Conservation (phyloP, 2,329 filamentous ascomycete species). For the Colletotrichum sansevieriae region DNA sequence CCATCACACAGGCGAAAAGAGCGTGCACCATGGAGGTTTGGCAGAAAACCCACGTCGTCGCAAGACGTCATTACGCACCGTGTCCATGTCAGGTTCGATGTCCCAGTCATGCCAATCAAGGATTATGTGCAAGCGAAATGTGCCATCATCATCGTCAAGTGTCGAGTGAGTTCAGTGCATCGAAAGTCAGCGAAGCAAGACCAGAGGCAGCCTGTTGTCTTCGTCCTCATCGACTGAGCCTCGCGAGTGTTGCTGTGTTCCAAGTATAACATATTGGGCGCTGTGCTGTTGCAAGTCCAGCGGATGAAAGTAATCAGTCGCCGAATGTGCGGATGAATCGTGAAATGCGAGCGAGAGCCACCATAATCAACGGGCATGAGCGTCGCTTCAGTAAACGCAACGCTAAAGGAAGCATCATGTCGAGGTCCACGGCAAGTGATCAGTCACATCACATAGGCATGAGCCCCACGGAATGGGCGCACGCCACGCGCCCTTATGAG, state of each 20-base stretch:
- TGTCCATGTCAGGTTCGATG: slow-evolving; percentile 36
- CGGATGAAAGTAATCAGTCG: slow-evolving; percentile 35
- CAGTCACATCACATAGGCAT: slow-evolving; percentile 43
- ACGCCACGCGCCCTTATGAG: slow-evolving; percentile 30
- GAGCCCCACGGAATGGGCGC: slow-evolving; percentile 33
- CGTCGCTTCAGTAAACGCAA: slow-evolving; percentile 40
- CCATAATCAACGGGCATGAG: slow-evolving; percentile 38
- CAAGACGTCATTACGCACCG: slow-evolving; percentile 36
- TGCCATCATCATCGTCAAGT: slow-evolving; percentile 42
- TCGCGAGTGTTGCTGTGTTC: slow-evolving; percentile 29
- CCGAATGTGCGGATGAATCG: slow-evolving; percentile 22
- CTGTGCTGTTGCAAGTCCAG: slow-evolving; percentile 37
- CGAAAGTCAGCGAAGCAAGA: slow-evolving; percentile 36
- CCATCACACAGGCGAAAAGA: slow-evolving; percentile 32
- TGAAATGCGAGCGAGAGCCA: slow-evolving; percentile 25
- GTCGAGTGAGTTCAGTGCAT: slow-evolving; percentile 37
- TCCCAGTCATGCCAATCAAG: slow-evolving; percentile 41
- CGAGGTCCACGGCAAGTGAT: slow-evolving; percentile 42
- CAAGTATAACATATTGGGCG: slow-evolving; percentile 32
- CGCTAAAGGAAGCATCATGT: slow-evolving; percentile 42
- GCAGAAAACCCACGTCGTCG: slow-evolving; percentile 32
- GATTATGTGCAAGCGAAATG: slow-evolving; percentile 38
- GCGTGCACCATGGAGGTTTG: slow-evolving; percentile 35
- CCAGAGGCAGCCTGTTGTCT: slow-evolving; percentile 28
- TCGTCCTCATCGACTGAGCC: slow-evolving; percentile 3